These are phyloP conservation scores for Trifolium fragiferum DNA, from an alignment of 306 rosid species.

Conservation along the genomic window DNA sequence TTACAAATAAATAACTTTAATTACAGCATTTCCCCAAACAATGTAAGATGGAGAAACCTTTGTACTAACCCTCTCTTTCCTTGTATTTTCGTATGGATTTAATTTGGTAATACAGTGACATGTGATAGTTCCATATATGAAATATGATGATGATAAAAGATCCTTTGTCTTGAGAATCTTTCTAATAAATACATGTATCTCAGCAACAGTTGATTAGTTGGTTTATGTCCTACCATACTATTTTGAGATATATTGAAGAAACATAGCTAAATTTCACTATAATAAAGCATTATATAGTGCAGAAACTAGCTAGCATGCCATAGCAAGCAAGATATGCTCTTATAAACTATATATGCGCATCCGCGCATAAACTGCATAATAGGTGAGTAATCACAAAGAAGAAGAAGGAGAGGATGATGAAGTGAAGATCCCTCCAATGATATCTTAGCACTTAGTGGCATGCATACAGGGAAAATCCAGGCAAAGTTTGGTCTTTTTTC, in stretches of 20 bases:
- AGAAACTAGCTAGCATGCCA: not conserved
- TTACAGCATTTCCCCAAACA: not conserved
- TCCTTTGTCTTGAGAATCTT: not conserved
- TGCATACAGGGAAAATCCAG: slow-evolving; percentile 43
- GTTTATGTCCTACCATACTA: slow-evolving; percentile 28
- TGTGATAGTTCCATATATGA: slow-evolving; percentile 3
- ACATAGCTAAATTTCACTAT: slow-evolving; percentile 13
- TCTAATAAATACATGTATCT: slow-evolving; percentile 9
- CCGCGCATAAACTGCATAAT: not conserved
- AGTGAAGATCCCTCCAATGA: slow-evolving; percentile 11
- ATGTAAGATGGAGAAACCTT: no score
- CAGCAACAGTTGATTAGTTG: slow-evolving; percentile 26
- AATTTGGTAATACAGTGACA: not conserved
- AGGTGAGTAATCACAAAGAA: not conserved
- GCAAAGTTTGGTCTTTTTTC: slow-evolving; percentile 31
- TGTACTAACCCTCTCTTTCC: not conserved
- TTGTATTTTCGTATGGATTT: not conserved
- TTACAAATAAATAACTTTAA: not conserved
- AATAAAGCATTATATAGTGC: no score
- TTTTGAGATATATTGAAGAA: slow-evolving; percentile 9
- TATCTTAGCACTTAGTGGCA: slow-evolving; percentile 6
- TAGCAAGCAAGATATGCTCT: slow-evolving; percentile 24
- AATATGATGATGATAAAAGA: slow-evolving; percentile 34
- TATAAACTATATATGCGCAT: not conserved
- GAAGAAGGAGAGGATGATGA: not conserved